Conservation (phyloP, 768 basidiomycete species). For the Mycena sanguinolenta region DNA sequence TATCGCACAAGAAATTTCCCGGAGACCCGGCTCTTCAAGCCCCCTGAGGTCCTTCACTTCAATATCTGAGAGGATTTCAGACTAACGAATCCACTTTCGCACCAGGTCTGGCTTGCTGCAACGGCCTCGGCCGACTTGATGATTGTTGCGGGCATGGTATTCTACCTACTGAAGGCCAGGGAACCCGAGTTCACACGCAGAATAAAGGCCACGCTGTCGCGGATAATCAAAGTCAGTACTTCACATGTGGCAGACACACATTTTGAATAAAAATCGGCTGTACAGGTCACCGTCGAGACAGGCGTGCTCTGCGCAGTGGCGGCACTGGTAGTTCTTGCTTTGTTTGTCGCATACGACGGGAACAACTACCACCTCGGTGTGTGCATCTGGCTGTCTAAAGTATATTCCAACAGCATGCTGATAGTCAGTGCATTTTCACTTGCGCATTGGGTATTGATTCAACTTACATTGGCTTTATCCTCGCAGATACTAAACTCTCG, state of each 20-base stretch:
- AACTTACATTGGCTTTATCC: not conserved
- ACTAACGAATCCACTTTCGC: no score
- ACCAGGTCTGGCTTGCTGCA: conserved; percentile 12
- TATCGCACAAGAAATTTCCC: not conserved
- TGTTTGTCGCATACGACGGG: conserved; percentile 35
- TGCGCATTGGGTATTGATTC: not conserved
- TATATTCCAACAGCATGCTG: conserved; percentile 40
- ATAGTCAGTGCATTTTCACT: conserved; percentile 2
- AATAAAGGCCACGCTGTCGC: not conserved
- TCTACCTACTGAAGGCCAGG: not conserved
- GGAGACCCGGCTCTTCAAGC: no score
- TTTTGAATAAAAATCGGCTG: not conserved
- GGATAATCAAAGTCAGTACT: conserved; percentile 4
- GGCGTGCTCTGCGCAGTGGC: conserved; percentile 37
- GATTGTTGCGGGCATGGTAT: not conserved
- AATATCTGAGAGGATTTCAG: not conserved
- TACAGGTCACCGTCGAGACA: conserved; percentile 37
- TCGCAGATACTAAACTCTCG: conserved; percentile 33
- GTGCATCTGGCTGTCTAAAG: conserved; percentile 39
- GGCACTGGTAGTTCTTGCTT: conserved; percentile 33
- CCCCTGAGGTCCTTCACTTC: no score
- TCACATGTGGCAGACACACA: not conserved
- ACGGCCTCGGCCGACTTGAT: conserved; percentile 1
- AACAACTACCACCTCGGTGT: conserved; percentile 38
- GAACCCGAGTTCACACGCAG: not conserved